Percentiles rank a stretch among this genome's conserved stretches.
phyloP scores from a whole-genome alignment of 805 yeast species.

The Ogataea paradorogensis region DNA sequence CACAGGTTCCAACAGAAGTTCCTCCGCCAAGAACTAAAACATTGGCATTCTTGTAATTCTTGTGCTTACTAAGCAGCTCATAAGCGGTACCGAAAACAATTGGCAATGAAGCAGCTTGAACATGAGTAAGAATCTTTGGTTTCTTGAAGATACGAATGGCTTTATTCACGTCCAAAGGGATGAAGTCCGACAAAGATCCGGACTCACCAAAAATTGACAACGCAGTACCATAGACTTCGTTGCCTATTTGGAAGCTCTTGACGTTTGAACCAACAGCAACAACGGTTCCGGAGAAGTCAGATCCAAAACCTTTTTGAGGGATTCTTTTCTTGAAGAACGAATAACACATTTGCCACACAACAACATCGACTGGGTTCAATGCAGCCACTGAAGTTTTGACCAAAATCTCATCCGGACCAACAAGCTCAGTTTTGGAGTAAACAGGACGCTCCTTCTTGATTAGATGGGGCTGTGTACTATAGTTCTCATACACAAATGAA shows the following conservation, averaged over 20 bases:
- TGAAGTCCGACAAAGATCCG: conserved; percentile 47
- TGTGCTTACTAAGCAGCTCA: conserved; percentile 13
- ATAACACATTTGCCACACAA: conserved; percentile 6
- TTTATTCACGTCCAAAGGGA: conserved; percentile 36
- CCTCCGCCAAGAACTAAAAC: conserved; percentile 72
- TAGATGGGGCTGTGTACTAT: conserved; percentile 10
- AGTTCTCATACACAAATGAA: conserved; percentile 9
- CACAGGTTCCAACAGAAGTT: conserved; percentile 60
- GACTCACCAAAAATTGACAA: background rate
- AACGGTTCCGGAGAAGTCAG: conserved; percentile 20
- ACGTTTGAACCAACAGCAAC: conserved; percentile 17
- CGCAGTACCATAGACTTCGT: conserved; percentile 17
- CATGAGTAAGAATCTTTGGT: conserved; percentile 45
- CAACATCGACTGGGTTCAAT: conserved; percentile 20
- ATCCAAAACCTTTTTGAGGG: conserved; percentile 15
- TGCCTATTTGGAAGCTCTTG: conserved; percentile 14
- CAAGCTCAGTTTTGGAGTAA: conserved; percentile 3
- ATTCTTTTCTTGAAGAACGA: background rate
- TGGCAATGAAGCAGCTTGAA: conserved; percentile 66
- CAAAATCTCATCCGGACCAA: conserved; percentile 15
- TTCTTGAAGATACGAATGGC: conserved; percentile 38
- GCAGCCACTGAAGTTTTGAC: conserved; percentile 14
- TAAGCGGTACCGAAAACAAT: conserved; percentile 64
- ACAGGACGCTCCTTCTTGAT: conserved; percentile 7
- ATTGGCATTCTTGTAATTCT: conserved; percentile 39